Conservation (phyloP, 2,329 filamentous ascomycete genomes). For the Sclerotinia glacialis region DNA sequence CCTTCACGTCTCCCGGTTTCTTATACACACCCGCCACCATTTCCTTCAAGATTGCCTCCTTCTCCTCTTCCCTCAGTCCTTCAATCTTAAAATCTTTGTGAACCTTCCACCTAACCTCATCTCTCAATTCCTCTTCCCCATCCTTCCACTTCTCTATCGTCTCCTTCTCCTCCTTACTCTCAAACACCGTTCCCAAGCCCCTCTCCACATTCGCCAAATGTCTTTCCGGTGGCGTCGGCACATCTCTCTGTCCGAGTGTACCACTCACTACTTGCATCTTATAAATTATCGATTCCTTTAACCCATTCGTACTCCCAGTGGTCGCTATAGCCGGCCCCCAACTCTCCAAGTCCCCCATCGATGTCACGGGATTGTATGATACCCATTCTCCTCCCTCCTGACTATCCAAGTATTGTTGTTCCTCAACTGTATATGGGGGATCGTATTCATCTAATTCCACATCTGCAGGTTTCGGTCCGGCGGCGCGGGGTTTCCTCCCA, state of each 20-base stretch:
- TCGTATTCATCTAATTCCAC: constrained; percentile 21
- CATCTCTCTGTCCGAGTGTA: constrained; percentile 24
- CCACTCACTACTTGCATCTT: constrained; percentile 34
- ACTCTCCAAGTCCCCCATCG: constrained; percentile 26
- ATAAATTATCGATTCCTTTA: constrained; percentile 32
- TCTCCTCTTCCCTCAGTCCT: constrained; percentile 25
- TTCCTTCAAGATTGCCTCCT: constrained; percentile 29
- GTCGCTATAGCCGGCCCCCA: constrained; percentile 32
- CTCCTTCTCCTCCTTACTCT: constrained; percentile 30
- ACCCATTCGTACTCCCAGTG: constrained; percentile 28
- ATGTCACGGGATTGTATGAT: constrained; percentile 35
- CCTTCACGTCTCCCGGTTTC: constrained; percentile 24
- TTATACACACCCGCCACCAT: constrained; percentile 38
- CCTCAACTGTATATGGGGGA: constrained; percentile 30
- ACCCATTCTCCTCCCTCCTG: constrained; percentile 31
- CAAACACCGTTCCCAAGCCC: constrained; percentile 34
- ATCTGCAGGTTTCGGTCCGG: constrained; percentile 4
- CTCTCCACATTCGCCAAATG: constrained; percentile 29
- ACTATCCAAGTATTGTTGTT: constrained; percentile 30
- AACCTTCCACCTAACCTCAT: constrained; percentile 10
- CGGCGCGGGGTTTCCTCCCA: constrained; percentile 13
- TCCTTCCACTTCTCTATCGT: constrained; percentile 17
- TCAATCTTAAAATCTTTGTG: constrained; percentile 20
- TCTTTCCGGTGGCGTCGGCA: constrained; percentile 22
- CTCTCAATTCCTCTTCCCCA: constrained; percentile 7